Percentiles rank a stretch among this genome's conserved stretches.
These are phyloP conservation scores for Phyllosticta citrichinensis DNA, from an alignment of 2,329 filamentous ascomycete species.

Conservation along the genomic window DNA sequence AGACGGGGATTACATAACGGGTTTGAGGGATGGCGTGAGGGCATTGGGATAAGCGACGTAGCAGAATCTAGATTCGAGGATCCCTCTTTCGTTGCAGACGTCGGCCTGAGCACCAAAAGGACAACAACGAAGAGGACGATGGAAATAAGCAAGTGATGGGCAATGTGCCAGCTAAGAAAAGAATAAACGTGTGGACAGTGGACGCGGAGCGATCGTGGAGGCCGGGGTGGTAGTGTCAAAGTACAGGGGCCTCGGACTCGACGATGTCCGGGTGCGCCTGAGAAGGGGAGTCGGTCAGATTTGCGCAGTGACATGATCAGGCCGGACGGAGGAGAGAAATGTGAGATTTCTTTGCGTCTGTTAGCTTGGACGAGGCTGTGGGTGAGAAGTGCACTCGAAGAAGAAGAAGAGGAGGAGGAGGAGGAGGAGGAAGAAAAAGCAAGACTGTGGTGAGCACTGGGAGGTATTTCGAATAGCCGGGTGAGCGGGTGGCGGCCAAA, in stretches of 20 bases:
- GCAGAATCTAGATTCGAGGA: background rate
- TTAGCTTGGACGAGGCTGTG: background rate
- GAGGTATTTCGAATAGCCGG: background rate
- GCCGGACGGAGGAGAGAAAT: background rate
- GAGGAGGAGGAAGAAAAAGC: background rate
- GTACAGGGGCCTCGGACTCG: background rate
- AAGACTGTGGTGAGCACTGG: background rate
- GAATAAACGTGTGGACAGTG: background rate
- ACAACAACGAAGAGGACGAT: background rate
- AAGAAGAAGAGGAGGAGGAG: background rate
- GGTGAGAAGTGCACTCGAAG: background rate
- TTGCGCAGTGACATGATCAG: background rate
- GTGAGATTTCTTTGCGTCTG: background rate
- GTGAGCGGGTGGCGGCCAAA: background rate
- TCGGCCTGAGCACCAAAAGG: background rate
- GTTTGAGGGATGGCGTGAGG: conserved; percentile 6
- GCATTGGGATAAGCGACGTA: background rate
- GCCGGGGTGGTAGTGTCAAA: background rate
- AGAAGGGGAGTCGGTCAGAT: background rate
- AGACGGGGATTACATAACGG: conserved; percentile 7
- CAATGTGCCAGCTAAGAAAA: background rate
- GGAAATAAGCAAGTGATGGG: background rate
- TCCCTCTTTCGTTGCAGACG: background rate
- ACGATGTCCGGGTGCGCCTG: background rate
- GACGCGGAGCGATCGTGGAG: background rate